These are phyloP conservation scores for Rutstroemia sp. DNA, from an alignment of 2,329 filamentous ascomycete species.

Conservation along the genomic window DNA sequence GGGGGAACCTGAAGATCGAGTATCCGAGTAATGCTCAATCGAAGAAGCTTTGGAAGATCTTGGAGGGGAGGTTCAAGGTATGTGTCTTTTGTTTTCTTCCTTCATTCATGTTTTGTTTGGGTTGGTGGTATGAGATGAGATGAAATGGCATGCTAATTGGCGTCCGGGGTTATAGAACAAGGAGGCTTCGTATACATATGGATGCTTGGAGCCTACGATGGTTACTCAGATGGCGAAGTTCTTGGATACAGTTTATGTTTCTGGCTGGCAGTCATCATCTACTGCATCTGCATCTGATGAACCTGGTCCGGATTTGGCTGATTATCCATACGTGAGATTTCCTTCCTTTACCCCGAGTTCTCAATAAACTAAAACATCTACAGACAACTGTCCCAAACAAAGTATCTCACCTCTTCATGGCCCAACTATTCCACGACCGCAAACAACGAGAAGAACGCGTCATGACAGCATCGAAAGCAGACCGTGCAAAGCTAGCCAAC, in stretches of 20 bases:
- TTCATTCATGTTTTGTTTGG: not conserved
- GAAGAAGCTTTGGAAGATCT: constrained; percentile 90
- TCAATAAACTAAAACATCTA: constrained; percentile 1
- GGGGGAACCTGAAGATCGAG: constrained; percentile 81
- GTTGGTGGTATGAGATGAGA: too few species aligned
- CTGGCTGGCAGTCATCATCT: constrained; percentile 96
- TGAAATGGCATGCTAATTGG: constrained; percentile 6
- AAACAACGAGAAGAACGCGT: constrained; percentile 96
- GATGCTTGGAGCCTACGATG: constrained; percentile 96
- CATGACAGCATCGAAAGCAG: constrained; percentile 57
- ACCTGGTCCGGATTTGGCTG: constrained; percentile 93
- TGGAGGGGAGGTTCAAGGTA: constrained; percentile 82
- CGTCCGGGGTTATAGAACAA: constrained; percentile 49
- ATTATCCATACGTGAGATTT: constrained; percentile 77
- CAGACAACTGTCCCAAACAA: constrained; percentile 98
- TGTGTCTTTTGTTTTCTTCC: not conserved
- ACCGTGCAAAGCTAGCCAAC: constrained; percentile 68
- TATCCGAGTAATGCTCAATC: constrained; percentile 84
- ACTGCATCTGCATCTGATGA: constrained; percentile 93
- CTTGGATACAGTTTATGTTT: constrained; percentile 96
- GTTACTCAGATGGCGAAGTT: constrained; percentile 99
- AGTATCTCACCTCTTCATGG: constrained; percentile 94
- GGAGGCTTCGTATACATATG: constrained; percentile 90
- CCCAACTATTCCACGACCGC: constrained; percentile 97
- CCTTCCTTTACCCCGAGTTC: not conserved